These are phyloP conservation scores for Bruguiera hainesii DNA, from an alignment of 441 rosid genomes.

Conservation along the genomic window DNA sequence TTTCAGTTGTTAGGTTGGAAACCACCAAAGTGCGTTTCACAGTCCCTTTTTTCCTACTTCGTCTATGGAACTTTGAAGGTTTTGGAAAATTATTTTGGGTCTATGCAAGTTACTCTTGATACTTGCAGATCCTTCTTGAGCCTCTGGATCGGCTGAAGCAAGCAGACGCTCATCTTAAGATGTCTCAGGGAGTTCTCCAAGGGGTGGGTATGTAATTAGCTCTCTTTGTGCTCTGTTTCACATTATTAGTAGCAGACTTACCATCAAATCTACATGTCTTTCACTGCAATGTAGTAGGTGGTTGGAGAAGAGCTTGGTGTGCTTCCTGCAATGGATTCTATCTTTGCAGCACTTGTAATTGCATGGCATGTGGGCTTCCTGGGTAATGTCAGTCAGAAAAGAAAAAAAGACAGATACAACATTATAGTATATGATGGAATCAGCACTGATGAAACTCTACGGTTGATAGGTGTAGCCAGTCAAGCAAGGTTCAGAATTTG, in stretches of 20 bases:
- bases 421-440: conserved; percentile 63
- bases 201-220: conserved; percentile 75
- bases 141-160: conserved; percentile 75
- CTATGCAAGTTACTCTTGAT: conserved; percentile 11
- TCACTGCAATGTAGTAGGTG: conserved; percentile 44
- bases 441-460: conserved; percentile 65
- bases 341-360: conserved; percentile 54
- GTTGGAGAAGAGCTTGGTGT: conserved; percentile 97
- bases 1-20: conserved; percentile 70
- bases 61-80: not conserved
- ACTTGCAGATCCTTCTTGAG: conserved; percentile 75
- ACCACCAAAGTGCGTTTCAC: conserved; percentile 58
- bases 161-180: conserved; percentile 70
- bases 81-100: conserved; percentile 3
- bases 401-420: conserved; percentile 47
- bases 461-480: conserved; percentile 73
- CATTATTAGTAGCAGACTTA: not conserved
- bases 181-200: conserved; percentile 86
- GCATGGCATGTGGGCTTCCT: conserved; percentile 57
- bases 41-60: conserved; percentile 8
- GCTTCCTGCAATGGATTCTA: conserved; percentile 94
- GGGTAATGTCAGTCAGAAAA: conserved; percentile 36
- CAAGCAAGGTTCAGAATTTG: conserved; percentile 56
- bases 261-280: conserved; percentile 8
- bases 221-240: conserved; percentile 13